Base-by-base conservation (phyloP, 2,329 filamentous ascomycete genomes). In the Fusarium equiseti region DNA sequence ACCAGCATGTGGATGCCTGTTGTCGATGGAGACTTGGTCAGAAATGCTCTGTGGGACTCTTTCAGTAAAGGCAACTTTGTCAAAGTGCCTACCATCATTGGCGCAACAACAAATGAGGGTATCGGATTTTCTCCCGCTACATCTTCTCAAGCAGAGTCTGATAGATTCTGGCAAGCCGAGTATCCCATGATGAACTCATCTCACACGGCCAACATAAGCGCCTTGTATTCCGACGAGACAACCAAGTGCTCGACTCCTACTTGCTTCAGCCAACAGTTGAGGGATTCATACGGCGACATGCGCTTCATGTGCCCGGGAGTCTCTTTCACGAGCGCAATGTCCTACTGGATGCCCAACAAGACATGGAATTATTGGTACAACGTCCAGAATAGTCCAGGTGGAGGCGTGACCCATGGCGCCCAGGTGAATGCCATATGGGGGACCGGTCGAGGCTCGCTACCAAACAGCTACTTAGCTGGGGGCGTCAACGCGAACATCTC, bases 291-390 rank as follows among this genome's bases (percentile, higher is more conserved):
- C 55, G 76, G 77, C 16, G 74, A 82, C 44, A 70, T 77, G 44
- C 72, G 79, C 20, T 81, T 77, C 63, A 77, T 78, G 72, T 82
- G 78, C 50, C 74, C 79, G 0, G 73, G 78, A 3, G 67, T 81
- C n/a, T 76, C 73, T 49, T 71, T 79, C 38, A 77, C 76, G 7
- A 61, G 72, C 8, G 68, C 68, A 13, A 73, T 83, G 31, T 72
- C 76, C 2, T 67, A 59, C 3, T 73, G 81, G 61, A 80, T 79
- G 22, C 71, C 82, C 38, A 27, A 75, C 18, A 73, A 77, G 3
- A 87, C 85, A 24, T 95, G 88, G 85, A 90, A 88, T 75, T 95
- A 95, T 76, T 87, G 87, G 45, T 93, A 89, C 80, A 87, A 90
- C 61, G 91, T 93, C 6, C 80, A 87, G 43, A 90, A 93, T 69